phyloP scores from a whole-genome alignment of 257 asterid species.

The Schizonepeta tenuifolia region DNA sequence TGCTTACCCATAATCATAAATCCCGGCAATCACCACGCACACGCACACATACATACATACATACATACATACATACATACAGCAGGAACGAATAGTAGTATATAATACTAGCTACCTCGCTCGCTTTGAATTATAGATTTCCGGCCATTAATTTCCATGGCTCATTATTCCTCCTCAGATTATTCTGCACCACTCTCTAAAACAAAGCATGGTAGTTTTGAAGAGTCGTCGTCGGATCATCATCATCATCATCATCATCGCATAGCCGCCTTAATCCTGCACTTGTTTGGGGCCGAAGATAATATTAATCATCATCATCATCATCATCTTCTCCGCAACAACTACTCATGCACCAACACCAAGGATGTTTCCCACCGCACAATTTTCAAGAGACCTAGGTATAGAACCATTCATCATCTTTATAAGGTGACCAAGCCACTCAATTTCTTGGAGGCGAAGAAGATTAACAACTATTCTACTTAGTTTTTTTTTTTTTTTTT shows the following conservation, averaged over 20 bases:
- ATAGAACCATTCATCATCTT: constrained; percentile 39
- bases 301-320: constrained; percentile 23
- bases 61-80: neutral
- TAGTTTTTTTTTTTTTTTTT: no score
- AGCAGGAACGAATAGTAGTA: neutral
- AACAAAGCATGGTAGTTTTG: constrained; percentile 5
- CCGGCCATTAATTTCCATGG: neutral
- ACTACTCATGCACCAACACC: no score
- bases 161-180: constrained; percentile 1
- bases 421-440: constrained; percentile 45
- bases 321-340: no score
- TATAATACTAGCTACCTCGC: no score
- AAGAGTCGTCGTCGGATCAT: neutral
- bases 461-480: neutral
- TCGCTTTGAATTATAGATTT: no score
- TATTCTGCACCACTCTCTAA: neutral
- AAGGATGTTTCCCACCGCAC: neutral
- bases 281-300: constrained; percentile 38
- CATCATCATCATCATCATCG: constrained; percentile 3
- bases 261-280: constrained; percentile 20
- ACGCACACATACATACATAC: neutral
- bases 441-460: constrained; percentile 16
- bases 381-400: constrained; percentile 37
- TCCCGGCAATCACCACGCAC: neutral
- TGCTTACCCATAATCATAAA: neutral